A percentile compares a stretch with the other conserved stretches of the same genome.
Conservation (phyloP, 176 grass and related monocot species). For the Eleusine indica region DNA sequence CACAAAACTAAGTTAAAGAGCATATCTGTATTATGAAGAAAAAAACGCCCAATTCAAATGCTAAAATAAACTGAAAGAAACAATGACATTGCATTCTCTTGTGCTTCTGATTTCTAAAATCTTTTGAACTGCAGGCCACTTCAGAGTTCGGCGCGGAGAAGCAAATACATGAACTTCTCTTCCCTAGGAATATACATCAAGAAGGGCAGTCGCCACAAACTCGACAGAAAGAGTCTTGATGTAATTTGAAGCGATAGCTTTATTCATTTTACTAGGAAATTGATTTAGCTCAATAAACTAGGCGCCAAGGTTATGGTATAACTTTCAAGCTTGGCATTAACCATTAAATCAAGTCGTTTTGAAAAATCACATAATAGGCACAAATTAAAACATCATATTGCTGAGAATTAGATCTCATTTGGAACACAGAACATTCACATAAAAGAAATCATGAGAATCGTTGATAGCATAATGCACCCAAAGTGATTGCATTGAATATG, state of each 20-base stretch:
- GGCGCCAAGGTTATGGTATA: neutral
- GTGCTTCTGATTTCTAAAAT: slow-evolving; percentile 20
- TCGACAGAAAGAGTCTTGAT: slow-evolving; percentile 60
- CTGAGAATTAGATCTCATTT: neutral
- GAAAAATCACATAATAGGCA: neutral
- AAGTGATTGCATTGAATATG: neutral
- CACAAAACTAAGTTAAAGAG: neutral
- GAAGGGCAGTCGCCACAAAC: slow-evolving; percentile 63
- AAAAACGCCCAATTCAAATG: neutral
- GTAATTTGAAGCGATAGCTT: slow-evolving; percentile 26
- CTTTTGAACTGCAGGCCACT: slow-evolving; percentile 55
- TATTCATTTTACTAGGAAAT: slow-evolving; percentile 31
- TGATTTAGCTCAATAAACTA: slow-evolving; percentile 30
- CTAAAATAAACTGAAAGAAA: neutral
- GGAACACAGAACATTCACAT: neutral
- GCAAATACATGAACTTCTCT: slow-evolving; percentile 80
- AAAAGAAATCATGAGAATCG: too few relatives aligned
- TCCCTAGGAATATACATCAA: slow-evolving; percentile 62
- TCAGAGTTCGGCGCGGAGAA: slow-evolving; percentile 87
- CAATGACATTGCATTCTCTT: slow-evolving; percentile 4
- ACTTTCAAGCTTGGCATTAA: neutral
- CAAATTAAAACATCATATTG: neutral
- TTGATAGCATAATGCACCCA: too few relatives aligned
- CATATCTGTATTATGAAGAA: neutral
- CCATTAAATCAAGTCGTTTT: neutral